Evolutionary conservation across 2,329 filamentous ascomycete species (phyloP), one percentile per base, ranked within the genome.

Genomic region (Zalaria obscura): DNA sequence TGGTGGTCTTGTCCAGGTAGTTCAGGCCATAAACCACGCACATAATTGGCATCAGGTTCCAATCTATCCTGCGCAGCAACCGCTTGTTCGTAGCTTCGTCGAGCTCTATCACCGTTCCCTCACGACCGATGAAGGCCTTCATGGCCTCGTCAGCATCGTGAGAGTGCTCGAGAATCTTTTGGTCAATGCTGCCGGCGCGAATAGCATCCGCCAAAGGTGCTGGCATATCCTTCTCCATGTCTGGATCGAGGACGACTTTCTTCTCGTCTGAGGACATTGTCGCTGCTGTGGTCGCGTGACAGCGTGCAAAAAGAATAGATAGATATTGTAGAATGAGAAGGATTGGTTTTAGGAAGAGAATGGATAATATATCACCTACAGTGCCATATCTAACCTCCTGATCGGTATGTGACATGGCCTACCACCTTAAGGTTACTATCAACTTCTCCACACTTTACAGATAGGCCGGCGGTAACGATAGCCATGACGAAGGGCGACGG

Each of bases 41-140:
- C 55, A 78, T 66, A 27, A 67, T 58, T 0, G 73, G 75, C 68
- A 78, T 73, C 47, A 77, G 57, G 52, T 76, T 71, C 67, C 65
- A 70, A 55, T 82, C 78, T 45, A 81, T 79, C 40, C 65, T 72
- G 11, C 66, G 60, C n/a, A 80, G 52, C 10, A 82, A 53, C n/a
- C 72, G 61, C 47, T 67, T 72, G 48, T 75, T 77, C 25, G 72
- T 75, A 37, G 66, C 67, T 47, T 70, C 70, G 41, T 72, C 73
- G 31, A 78, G 57, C 31, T 69, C 62, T 25, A 76, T 59, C 0
- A 68, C 53, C 49, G 75, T 63, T 25, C 72, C 73, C 1, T 67
- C 59, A 26, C 54, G 52, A 6, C 63, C 56, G 38, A 58, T 62
- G 48, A 76, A 70, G 3, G 70, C 74, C 48, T 75, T 72, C 66